phyloP scores from a whole-genome alignment of 768 basidiomycete species.

The Cystoderma amianthinum region DNA sequence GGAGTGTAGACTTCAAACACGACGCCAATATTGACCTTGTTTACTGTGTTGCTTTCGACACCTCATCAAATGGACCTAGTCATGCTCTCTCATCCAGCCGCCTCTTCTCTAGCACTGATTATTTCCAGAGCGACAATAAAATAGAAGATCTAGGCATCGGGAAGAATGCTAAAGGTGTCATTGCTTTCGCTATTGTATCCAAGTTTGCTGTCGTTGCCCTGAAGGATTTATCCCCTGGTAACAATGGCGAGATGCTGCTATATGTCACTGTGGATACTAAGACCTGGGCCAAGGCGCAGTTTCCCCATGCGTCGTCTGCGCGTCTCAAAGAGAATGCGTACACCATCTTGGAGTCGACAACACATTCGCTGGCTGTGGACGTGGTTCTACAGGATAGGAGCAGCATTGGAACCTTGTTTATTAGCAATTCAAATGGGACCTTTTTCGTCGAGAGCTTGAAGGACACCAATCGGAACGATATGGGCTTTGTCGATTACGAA shows the following conservation, averaged over 20 bases:
- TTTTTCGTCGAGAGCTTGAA: conserved; percentile 88
- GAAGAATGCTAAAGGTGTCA: conserved; percentile 81
- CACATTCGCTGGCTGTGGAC: conserved; percentile 91
- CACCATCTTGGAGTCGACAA: conserved; percentile 91
- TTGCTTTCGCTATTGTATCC: conserved; percentile 88
- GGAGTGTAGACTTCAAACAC: conserved; percentile 76
- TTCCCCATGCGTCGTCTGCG: conserved; percentile 84
- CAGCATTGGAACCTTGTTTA: conserved; percentile 84
- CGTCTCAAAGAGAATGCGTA: conserved; percentile 87
- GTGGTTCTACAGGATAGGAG: conserved; percentile 69
- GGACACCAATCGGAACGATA: conserved; percentile 86
- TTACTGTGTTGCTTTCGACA: conserved; percentile 87
- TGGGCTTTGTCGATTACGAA: conserved; percentile 93
- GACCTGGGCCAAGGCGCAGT: conserved; percentile 83
- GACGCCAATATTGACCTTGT: conserved; percentile 69
- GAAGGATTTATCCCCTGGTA: conserved; percentile 52
- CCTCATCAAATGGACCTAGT: conserved; percentile 36
- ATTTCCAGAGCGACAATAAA: conserved; percentile 58
- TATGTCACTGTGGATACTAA: conserved; percentile 83
- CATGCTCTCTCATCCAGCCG: conserved; percentile 55
- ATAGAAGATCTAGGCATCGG: conserved; percentile 84
- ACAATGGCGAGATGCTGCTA: conserved; percentile 68
- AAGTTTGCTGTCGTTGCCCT: conserved; percentile 91
- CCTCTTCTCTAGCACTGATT: conserved; percentile 82
- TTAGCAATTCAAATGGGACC: conserved; percentile 94